Evolutionary conservation across 495 filamentous ascomycete species (phyloP), one percentile per base, ranked within the genome.

Genomic region (Aspergillus cristatus): DNA sequence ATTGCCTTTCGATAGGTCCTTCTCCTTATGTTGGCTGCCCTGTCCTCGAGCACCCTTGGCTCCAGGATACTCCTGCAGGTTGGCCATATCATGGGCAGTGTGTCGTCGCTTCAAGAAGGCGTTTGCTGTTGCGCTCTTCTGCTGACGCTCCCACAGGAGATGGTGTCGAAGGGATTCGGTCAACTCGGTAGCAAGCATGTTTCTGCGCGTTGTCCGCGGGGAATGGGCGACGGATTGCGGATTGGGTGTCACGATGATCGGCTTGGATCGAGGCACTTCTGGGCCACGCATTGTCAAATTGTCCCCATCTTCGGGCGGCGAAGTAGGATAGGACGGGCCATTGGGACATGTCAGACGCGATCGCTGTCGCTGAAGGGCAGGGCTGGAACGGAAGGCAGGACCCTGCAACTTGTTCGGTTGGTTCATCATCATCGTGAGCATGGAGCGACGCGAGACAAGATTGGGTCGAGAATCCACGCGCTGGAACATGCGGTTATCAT

Each of bases 151-250:
- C 81, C 82, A 87, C 11, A 90, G 66, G n/a, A 90, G 69, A 41
- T 87, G 78, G 46, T 78, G 76, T 14, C 84, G 74, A 12, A 90
- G 69, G 18, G 83, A 87, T 48, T 85, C 81, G 3, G 84, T 86
- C 45, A 99, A 68, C 62, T 99, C 91, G 16, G 86, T 89, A 24
- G 86, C 81, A 38, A 99, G 75, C 91, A 99, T 99, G 61, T 99
- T 94, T 31, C 90, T 76, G 32, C 93, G 79, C 0, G 93, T 99
- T 0, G 93, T 95, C 40, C 86, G 76, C 0, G 91, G 91, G 6
- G 91, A 96, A 41, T 81, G 79, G 14, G 79, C 75, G 37, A 76
- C 82, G 28, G 82, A 80, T 11, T 77, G 82, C 6, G 59, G 45
- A 1, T 51, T 32, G 26, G 60, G 43, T 22, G 80, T 81, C 68